A percentile compares a stretch with the other conserved stretches of the same genome.
Conservation (phyloP, 1,284 basidiomycete genomes). For the Naganishia liquefaciens region DNA sequence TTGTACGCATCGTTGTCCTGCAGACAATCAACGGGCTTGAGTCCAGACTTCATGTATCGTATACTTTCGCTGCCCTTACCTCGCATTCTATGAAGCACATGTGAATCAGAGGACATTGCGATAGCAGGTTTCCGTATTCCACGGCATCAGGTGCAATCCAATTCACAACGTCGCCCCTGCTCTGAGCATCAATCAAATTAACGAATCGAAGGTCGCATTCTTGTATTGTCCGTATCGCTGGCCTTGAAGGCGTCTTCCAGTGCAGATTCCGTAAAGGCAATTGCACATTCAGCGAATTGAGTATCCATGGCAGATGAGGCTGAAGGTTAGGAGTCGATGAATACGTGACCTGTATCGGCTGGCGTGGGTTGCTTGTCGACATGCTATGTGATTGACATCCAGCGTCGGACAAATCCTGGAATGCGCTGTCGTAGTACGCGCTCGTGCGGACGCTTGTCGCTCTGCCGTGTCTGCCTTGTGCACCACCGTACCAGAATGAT, state of each 20-base stretch:
- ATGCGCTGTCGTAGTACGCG: not conserved
- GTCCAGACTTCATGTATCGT: not conserved
- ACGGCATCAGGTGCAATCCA: slow-evolving; percentile 47
- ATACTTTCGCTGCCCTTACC: slow-evolving; percentile 56
- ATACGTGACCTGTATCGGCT: slow-evolving; percentile 25
- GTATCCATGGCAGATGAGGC: slow-evolving; percentile 58
- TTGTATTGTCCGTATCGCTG: slow-evolving; percentile 79
- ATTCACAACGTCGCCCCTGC: slow-evolving; percentile 15
- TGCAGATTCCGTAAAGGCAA: slow-evolving; percentile 84
- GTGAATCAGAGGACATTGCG: slow-evolving; percentile 78
- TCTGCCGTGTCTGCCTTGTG: too few relatives aligned
- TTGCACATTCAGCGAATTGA: slow-evolving; percentile 66
- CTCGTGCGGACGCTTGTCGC: too few relatives aligned
- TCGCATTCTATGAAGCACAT: slow-evolving; percentile 84
- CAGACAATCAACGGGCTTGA: not conserved
- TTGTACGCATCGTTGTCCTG: slow-evolving; percentile 86
- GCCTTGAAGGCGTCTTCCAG: slow-evolving; percentile 70
- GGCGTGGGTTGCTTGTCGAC: slow-evolving; percentile 7
- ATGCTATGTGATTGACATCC: not conserved
- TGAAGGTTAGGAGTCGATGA: slow-evolving; percentile 19
- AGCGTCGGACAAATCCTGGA: not conserved
- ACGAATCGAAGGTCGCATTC: slow-evolving; percentile 75
- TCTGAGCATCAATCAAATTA: slow-evolving; percentile 66
- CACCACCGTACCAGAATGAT: too few relatives aligned
- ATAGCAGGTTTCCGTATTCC: slow-evolving; percentile 68